A percentile compares a stretch with the other conserved stretches of the same genome.
phyloP scores from a whole-genome alignment of 139 green algal genomes.

The Trebouxia sp. region DNA sequence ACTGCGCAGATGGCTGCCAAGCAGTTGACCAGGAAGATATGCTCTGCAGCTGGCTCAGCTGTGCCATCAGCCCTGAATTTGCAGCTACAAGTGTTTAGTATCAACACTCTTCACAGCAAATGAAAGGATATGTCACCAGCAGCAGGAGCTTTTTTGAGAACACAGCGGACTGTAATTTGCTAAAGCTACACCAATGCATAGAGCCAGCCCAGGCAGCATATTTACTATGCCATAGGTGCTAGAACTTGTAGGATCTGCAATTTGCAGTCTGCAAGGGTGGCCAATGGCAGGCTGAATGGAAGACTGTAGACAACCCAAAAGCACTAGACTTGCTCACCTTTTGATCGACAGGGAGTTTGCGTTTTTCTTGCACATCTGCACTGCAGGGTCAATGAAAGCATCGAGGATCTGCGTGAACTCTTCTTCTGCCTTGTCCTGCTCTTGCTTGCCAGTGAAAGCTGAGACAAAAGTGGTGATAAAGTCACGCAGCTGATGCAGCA shows the following conservation, averaged over 20 bases:
- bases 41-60: constrained; percentile 27
- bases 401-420: constrained; percentile 51
- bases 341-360: constrained; percentile 51
- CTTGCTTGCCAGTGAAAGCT: constrained; percentile 39
- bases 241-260: too few species aligned
- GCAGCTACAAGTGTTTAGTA: neutral
- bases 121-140: too few species aligned
- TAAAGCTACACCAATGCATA: too few species aligned
- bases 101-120: too few species aligned
- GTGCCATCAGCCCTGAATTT: neutral
- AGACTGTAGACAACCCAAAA: too few species aligned
- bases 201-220: too few species aligned
- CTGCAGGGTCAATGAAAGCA: constrained; percentile 71
- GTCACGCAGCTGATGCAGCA: constrained; percentile 60
- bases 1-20: constrained; percentile 46
- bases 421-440: neutral
- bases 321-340: too few species aligned
- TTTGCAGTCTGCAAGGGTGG: too few species aligned
- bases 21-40: constrained; percentile 82
- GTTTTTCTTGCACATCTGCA: constrained; percentile 58
- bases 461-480: constrained; percentile 68
- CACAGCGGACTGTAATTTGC: too few species aligned
- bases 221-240: too few species aligned
- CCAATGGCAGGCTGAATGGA: too few species aligned
- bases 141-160: too few species aligned